These are phyloP conservation scores for Ophiostoma ips DNA, from an alignment of 2,329 filamentous ascomycete species.

Conservation along the genomic window DNA sequence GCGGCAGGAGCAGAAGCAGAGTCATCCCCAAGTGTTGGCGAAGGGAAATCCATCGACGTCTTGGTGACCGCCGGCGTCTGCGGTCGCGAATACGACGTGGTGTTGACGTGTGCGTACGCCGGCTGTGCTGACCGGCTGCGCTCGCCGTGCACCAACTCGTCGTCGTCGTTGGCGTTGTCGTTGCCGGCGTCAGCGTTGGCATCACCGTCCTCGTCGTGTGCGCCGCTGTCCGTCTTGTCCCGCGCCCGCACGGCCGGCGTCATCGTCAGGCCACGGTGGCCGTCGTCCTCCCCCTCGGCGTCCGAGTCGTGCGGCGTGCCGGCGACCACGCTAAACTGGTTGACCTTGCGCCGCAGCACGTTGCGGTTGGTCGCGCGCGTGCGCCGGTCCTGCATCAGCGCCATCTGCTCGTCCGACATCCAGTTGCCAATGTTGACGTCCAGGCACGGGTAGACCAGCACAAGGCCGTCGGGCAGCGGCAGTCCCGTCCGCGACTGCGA, in stretches of 20 bases:
- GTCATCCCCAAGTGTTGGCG: not conserved
- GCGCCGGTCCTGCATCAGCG: conserved; percentile 71
- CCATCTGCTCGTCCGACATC: conserved; percentile 99
- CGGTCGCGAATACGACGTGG: conserved; percentile 5
- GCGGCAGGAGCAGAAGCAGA: not conserved
- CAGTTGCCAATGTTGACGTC: conserved; percentile 98
- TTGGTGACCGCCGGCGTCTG: not conserved
- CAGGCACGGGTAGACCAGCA: conserved; percentile 78
- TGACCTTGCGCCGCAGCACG: conserved; percentile 71
- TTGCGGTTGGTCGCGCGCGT: conserved; percentile 64
- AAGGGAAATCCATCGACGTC: not conserved
- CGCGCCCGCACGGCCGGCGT: conserved; percentile 1
- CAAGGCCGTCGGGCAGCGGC: conserved; percentile 62
- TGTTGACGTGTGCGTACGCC: conserved; percentile 12
- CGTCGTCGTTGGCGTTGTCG: conserved; percentile 4
- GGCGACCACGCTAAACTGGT: conserved; percentile 74
- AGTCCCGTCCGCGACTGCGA: conserved; percentile 24
- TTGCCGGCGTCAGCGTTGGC: not conserved
- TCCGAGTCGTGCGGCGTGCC: conserved; percentile 73
- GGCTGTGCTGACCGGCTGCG: conserved; percentile 7
- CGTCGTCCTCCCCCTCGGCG: conserved; percentile 51
- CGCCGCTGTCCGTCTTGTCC: not conserved
- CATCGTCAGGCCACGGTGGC: too few species aligned
- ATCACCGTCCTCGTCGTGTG: not conserved
- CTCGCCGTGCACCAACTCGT: not conserved